These are phyloP conservation scores for Pyrus hybrid DNA, from an alignment of 331 rosid genomes.

Conservation along the genomic window DNA sequence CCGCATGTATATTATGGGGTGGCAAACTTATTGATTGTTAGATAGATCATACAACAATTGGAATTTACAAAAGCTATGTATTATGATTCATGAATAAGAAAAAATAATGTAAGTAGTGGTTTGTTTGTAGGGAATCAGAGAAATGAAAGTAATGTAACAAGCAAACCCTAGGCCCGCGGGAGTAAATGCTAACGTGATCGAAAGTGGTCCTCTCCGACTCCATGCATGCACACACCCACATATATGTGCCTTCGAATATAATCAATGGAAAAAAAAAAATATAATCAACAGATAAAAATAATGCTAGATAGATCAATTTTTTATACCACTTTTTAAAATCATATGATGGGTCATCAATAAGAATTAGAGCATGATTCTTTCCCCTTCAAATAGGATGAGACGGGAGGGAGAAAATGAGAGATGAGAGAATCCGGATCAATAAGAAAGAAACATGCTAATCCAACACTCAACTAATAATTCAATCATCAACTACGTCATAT, in stretches of 20 bases:
- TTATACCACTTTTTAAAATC: too few relatives aligned
- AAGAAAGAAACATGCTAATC: too few relatives aligned
- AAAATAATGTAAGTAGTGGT: neutral
- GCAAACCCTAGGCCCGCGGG: neutral
- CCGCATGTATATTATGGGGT: neutral
- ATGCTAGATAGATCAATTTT: too few relatives aligned
- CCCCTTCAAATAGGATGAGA: too few relatives aligned
- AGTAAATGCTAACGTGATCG: neutral
- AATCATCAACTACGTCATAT: too few relatives aligned
- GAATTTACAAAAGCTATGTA: neutral
- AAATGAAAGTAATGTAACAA: conserved; percentile 4
- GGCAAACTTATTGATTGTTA: neutral
- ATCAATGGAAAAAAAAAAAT: neutral
- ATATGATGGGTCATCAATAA: too few relatives aligned
- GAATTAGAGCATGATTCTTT: too few relatives aligned
- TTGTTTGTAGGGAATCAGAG: neutral
- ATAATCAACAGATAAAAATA: too few relatives aligned
- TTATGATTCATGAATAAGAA: neutral
- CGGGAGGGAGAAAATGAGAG: too few relatives aligned
- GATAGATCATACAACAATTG: neutral
- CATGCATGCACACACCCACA: neutral
- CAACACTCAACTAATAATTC: too few relatives aligned
- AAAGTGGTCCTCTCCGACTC: conserved; percentile 35
- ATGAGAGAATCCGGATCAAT: too few relatives aligned
- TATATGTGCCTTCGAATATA: neutral